A percentile compares a stretch with the other conserved stretches of the same genome.
These are phyloP conservation scores for Calonectria pteridis DNA, from an alignment of 2,329 filamentous ascomycete species.

Conservation along the genomic window DNA sequence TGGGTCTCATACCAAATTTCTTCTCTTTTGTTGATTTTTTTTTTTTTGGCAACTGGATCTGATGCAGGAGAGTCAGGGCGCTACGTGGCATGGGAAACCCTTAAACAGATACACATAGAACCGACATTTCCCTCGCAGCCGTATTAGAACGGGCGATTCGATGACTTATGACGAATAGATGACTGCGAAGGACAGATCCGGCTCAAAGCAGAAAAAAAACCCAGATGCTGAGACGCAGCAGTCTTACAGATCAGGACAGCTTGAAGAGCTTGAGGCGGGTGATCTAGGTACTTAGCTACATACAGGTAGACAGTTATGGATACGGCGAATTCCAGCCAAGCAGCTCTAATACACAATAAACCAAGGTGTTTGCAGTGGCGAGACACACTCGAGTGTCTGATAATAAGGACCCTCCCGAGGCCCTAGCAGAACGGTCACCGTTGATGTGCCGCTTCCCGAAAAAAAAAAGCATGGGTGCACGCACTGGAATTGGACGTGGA, in stretches of 20 bases:
- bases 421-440: neutral
- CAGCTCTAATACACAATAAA: neutral
- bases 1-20: slow-evolving; percentile 19
- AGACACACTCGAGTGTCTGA: neutral
- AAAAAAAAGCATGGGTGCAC: slow-evolving; percentile 3
- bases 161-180: slow-evolving; percentile 40
- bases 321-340: neutral
- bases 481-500: slow-evolving; percentile 34
- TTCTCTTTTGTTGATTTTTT: slow-evolving; percentile 19
- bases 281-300: neutral
- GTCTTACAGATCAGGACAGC: neutral
- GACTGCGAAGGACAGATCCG: slow-evolving; percentile 1
- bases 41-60: slow-evolving; percentile 28
- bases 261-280: neutral
- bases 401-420: neutral
- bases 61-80: slow-evolving; percentile 34
- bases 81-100: slow-evolving; percentile 30
- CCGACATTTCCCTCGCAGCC: slow-evolving; percentile 34
- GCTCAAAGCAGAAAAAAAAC: neutral
- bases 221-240: neutral
- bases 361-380: neutral
- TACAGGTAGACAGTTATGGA: neutral
- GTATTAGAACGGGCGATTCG: slow-evolving; percentile 35
- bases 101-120: slow-evolving; percentile 37
- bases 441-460: neutral